Base-by-base conservation (phyloP, 2,329 filamentous ascomycete genomes). In the Penicillium concentricum region DNA sequence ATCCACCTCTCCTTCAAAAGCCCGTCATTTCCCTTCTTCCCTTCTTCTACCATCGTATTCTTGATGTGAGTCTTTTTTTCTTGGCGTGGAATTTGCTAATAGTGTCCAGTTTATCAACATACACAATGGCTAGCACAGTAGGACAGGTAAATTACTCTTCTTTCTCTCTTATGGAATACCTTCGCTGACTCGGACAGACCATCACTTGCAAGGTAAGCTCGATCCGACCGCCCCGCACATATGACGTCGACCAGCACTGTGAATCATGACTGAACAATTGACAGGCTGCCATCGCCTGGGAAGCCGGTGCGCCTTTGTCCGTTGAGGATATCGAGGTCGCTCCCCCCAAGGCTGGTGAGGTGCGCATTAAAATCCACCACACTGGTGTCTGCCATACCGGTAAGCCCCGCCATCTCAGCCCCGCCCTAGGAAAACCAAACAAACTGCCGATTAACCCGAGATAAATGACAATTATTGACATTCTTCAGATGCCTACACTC, bases 361-460 rank as follows among this genome's bases (percentile, higher is more conserved):
- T 99, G 73, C 91, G 94, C 70, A 96, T 99, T 73, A 81, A 97
- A 82, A 91, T 97, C 75, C 88, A 93, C 83, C 95, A 97, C 82
- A 99, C 94, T 52, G 94, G 94, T 78, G 94, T 99, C 74, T 99
- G 94, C 83, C 94, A 99, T 81, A 99, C 93, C 74, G 91, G 91
- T 94, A 79, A 67, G 76, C 72, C 48, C 55, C 51, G 59, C 59
- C 16, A 28, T 52, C 34, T 52, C 34, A 51, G 41, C 50, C 51
- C 51, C 56, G 52, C 60, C 26, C 34, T 37, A 37, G 22, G 45
- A 47, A 55, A 52, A 34, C 5, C 18, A 18, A 39, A 43, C n/a
- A 39, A 47, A 16, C 10, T 39, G 8, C 42, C 30, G 47, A 22
- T 30, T 41, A 15, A 3, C 18, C 28, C 16, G 18, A 30, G 24